These are phyloP conservation scores for Zangia roseola DNA, from an alignment of 768 basidiomycete species.

Conservation along the genomic window DNA sequence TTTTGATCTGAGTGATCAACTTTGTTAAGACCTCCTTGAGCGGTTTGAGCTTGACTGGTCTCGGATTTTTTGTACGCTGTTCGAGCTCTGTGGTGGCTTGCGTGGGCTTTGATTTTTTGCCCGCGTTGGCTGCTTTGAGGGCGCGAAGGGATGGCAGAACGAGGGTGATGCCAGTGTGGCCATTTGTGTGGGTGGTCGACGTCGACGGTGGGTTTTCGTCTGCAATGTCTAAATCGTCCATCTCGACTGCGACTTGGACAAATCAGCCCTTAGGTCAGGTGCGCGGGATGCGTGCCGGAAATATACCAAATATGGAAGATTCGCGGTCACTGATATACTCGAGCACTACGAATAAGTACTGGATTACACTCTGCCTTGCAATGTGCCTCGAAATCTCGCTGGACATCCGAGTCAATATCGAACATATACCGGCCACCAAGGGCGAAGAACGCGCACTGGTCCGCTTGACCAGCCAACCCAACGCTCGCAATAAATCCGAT, in stretches of 20 bases:
- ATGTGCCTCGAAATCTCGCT: too few relatives aligned
- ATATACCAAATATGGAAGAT: slow-evolving; percentile 11
- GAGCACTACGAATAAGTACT: too few relatives aligned
- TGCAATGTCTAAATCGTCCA: slow-evolving; percentile 33
- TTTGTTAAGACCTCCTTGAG: slow-evolving; percentile 70
- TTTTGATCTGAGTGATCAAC: slow-evolving; percentile 72
- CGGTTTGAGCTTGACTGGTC: slow-evolving; percentile 75
- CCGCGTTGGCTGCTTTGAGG: slow-evolving; percentile 54
- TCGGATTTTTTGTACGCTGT: slow-evolving; percentile 33
- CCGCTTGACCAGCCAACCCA: too few relatives aligned
- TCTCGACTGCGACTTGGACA: slow-evolving; percentile 19
- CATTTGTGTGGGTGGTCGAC: slow-evolving; percentile 21
- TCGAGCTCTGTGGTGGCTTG: slow-evolving; percentile 28
- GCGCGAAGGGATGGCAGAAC: slow-evolving; percentile 66
- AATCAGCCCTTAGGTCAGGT: slow-evolving; percentile 5
- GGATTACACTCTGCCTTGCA: too few relatives aligned
- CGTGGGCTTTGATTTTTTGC: slow-evolving; percentile 46
- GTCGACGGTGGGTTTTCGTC: slow-evolving; percentile 32
- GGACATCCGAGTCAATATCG: too few relatives aligned
- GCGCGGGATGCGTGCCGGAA: background rate
- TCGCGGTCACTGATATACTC: background rate
- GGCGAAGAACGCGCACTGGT: too few relatives aligned
- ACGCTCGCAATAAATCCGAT: too few relatives aligned
- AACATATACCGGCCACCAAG: too few relatives aligned
- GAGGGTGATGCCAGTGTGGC: slow-evolving; percentile 56